phyloP scores from a whole-genome alignment of 2,329 filamentous ascomycete genomes.

The Dothidotthia symphoricarpi region DNA sequence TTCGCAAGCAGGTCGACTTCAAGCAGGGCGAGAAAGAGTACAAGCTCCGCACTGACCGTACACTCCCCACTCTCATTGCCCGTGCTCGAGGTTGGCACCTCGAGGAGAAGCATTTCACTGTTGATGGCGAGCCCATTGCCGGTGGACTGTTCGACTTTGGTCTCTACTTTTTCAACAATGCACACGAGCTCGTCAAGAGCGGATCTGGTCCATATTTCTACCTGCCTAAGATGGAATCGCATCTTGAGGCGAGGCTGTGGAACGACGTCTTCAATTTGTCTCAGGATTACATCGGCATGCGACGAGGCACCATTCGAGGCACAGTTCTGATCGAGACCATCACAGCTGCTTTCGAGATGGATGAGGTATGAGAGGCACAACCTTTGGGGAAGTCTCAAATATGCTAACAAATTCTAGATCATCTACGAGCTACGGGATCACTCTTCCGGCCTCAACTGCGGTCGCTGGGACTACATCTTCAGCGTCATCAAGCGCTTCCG shows the following conservation, averaged over 20 bases:
- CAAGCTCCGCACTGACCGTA: slow-evolving; percentile 89
- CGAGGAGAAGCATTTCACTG: slow-evolving; percentile 95
- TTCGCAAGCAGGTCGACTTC: slow-evolving; percentile 92
- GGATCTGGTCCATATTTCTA: slow-evolving; percentile 96
- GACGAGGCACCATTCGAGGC: slow-evolving; percentile 85
- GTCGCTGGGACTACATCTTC: slow-evolving; percentile 99
- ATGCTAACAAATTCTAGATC: slow-evolving; percentile 55
- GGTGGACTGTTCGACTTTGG: slow-evolving; percentile 95
- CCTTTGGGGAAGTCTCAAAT: neutral
- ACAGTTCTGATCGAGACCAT: slow-evolving; percentile 99
- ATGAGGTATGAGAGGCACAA: slow-evolving; percentile 58
- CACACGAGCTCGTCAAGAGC: slow-evolving; percentile 76
- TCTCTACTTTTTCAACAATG: slow-evolving; percentile 99
- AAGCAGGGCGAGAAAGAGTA: slow-evolving; percentile 94
- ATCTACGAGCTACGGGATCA: slow-evolving; percentile 99
- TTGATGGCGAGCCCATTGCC: slow-evolving; percentile 92
- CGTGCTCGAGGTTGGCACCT: slow-evolving; percentile 96
- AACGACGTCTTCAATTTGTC: slow-evolving; percentile 96
- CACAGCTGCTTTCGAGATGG: slow-evolving; percentile 97
- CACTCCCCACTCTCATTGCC: slow-evolving; percentile 85
- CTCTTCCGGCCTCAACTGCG: slow-evolving; percentile 94
- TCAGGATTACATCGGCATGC: slow-evolving; percentile 89
- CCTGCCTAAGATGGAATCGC: slow-evolving; percentile 96
- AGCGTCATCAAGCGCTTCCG: slow-evolving; percentile 99
- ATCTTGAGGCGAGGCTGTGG: slow-evolving; percentile 95